Percentiles rank a stretch among this genome's conserved stretches.
These are phyloP conservation scores for Wilcoxina mikolae DNA, from an alignment of 495 filamentous ascomycete genomes.

Conservation along the genomic window DNA sequence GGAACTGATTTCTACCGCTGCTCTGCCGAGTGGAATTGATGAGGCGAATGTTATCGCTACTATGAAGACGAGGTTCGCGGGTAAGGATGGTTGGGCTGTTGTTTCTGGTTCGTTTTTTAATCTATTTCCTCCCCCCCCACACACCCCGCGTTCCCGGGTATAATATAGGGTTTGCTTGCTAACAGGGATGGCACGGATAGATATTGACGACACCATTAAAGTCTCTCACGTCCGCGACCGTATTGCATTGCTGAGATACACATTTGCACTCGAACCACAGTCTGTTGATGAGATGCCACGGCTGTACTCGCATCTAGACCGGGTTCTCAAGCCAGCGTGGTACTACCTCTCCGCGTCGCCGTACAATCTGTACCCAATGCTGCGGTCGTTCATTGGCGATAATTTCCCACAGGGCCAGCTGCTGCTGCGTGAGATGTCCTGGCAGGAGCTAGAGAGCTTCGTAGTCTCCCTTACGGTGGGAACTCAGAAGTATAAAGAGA, in stretches of 20 bases:
- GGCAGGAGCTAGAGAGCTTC: slow-evolving; percentile 71
- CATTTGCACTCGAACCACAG: slow-evolving; percentile 59
- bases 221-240: slow-evolving; percentile 65
- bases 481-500: slow-evolving; percentile 76
- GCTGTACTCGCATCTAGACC: slow-evolving; percentile 53
- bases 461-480: slow-evolving; percentile 64
- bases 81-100: slow-evolving; percentile 68
- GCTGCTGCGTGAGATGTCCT: slow-evolving; percentile 71
- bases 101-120: slow-evolving; percentile 48
- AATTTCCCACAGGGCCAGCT: slow-evolving; percentile 66
- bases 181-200: slow-evolving; percentile 30
- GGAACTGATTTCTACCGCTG: slow-evolving; percentile 33
- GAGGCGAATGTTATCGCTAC: slow-evolving; percentile 16
- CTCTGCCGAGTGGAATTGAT: slow-evolving; percentile 35
- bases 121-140: neutral
- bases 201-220: slow-evolving; percentile 95
- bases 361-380: slow-evolving; percentile 85
- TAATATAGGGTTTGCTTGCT: neutral
- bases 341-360: slow-evolving; percentile 92
- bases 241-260: slow-evolving; percentile 64
- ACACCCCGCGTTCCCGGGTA: too few relatives aligned
- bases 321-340: slow-evolving; percentile 51
- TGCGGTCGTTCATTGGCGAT: slow-evolving; percentile 52
- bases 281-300: slow-evolving; percentile 71
- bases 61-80: slow-evolving; percentile 57